phyloP scores from a whole-genome alignment of 2,329 filamentous ascomycete genomes.

The Fusarium dlaminii region DNA sequence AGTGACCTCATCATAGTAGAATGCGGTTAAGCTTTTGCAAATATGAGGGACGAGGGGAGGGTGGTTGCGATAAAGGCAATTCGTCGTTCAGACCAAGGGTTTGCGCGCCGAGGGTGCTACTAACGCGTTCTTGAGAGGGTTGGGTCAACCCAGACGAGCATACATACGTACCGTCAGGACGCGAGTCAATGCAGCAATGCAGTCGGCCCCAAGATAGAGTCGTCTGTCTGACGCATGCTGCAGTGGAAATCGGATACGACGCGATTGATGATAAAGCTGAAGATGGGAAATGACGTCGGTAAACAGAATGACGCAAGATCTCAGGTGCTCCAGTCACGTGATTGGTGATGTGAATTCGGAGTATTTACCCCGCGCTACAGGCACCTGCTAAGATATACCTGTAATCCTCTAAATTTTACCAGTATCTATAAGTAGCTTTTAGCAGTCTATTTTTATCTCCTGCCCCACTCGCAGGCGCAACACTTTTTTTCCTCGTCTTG shows the following conservation, averaged over 20 bases:
- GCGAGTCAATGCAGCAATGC: fast-evolving
- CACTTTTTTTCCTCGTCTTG: background rate
- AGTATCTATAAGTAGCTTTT: fast-evolving
- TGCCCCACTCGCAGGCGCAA: background rate
- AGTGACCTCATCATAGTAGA: background rate
- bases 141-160: fast-evolving
- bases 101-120: background rate
- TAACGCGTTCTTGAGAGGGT: background rate
- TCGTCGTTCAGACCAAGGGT: background rate
- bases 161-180: background rate
- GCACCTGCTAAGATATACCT: background rate
- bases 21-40: background rate
- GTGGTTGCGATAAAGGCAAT: fast-evolving
- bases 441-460: fast-evolving
- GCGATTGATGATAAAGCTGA: background rate
- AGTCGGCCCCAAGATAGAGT: background rate
- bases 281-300: background rate
- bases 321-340: background rate
- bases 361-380: background rate
- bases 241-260: too few species aligned
- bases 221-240: background rate
- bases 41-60: fast-evolving
- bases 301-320: background rate
- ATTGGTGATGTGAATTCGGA: background rate
- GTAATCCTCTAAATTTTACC: fast-evolving